Percentiles rank a stretch among this genome's conserved stretches.
Evolutionary conservation across 768 basidiomycete genomes (phyloP).

Genomic region (Tephrocybe sp.): DNA sequence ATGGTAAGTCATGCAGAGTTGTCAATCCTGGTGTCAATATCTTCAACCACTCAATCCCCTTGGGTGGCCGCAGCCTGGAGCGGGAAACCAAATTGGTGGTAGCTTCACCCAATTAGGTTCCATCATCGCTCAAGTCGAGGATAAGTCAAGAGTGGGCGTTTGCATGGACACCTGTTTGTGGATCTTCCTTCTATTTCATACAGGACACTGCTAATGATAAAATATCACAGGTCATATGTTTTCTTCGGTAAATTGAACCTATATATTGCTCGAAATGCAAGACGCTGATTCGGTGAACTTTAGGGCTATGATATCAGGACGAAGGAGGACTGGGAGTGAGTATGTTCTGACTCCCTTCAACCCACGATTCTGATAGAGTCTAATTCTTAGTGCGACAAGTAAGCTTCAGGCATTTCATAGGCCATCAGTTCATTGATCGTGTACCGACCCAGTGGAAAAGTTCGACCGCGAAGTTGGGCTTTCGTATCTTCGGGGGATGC

Average conservation of each 20-base stretch:
- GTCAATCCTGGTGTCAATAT: no score
- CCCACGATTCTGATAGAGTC: neutral
- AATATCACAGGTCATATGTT: constrained; percentile 64
- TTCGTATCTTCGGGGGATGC: constrained; percentile 77
- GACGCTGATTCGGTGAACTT: neutral
- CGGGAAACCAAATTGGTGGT: constrained; percentile 77
- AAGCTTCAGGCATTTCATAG: neutral
- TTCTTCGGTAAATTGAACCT: constrained; percentile 55
- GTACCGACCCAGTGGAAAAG: constrained; percentile 44
- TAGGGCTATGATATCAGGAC: constrained; percentile 84
- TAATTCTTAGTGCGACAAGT: constrained; percentile 23
- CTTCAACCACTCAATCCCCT: neutral
- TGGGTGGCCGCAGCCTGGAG: constrained; percentile 56
- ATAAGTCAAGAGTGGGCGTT: constrained; percentile 76
- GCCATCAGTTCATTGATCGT: neutral
- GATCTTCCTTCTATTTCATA: constrained; percentile 1
- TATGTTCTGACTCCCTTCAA: neutral
- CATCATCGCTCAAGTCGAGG: constrained; percentile 69
- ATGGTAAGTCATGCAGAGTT: constrained; percentile 56
- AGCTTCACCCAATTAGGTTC: constrained; percentile 63
- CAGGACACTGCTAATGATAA: neutral
- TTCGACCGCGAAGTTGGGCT: constrained; percentile 74
- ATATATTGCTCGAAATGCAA: neutral
- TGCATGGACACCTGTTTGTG: constrained; percentile 81
- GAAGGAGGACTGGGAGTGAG: constrained; percentile 70